phyloP scores from a whole-genome alignment of 768 basidiomycete species.

The Coprinellus aureogranulatus region DNA sequence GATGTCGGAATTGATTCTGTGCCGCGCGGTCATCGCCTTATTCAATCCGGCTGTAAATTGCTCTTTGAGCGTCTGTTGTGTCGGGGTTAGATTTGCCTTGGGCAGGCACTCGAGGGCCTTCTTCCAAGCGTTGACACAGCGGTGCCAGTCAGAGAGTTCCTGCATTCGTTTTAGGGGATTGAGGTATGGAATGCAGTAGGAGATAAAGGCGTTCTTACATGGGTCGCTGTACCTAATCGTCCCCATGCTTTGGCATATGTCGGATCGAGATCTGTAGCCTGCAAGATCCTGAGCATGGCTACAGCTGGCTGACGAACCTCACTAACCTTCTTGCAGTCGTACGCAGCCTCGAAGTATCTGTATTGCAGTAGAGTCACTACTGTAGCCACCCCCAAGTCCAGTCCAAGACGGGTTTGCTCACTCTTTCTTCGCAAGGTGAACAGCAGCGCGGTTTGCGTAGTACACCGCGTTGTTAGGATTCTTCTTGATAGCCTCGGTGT shows the following conservation, averaged over 20 bases:
- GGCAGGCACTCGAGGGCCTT: constrained; percentile 3
- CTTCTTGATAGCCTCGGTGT: no score
- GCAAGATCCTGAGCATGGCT: neutral
- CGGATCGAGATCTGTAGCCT: constrained; percentile 3
- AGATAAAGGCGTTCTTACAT: neutral
- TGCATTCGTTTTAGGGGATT: neutral
- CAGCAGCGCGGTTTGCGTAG: neutral
- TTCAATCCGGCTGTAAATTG: constrained; percentile 1
- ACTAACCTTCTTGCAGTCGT: neutral
- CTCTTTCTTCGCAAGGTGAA: neutral
- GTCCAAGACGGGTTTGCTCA: neutral
- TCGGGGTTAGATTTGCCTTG: neutral
- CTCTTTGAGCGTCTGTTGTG: neutral
- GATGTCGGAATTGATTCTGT: neutral
- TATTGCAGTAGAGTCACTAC: neutral
- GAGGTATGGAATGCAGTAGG: neutral
- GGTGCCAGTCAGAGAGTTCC: neutral
- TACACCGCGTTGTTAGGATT: neutral
- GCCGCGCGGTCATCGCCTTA: neutral
- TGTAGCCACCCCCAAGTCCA: neutral
- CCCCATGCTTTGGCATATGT: constrained; percentile 6
- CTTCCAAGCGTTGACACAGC: neutral
- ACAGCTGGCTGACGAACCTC: neutral
- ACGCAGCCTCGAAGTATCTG: neutral
- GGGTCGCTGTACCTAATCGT: neutral